Percentiles rank a stretch among this genome's conserved stretches.
Evolutionary conservation across 352 stramenopile genomes (phyloP).

Genomic region (Globisporangium megalacanthum): DNA sequence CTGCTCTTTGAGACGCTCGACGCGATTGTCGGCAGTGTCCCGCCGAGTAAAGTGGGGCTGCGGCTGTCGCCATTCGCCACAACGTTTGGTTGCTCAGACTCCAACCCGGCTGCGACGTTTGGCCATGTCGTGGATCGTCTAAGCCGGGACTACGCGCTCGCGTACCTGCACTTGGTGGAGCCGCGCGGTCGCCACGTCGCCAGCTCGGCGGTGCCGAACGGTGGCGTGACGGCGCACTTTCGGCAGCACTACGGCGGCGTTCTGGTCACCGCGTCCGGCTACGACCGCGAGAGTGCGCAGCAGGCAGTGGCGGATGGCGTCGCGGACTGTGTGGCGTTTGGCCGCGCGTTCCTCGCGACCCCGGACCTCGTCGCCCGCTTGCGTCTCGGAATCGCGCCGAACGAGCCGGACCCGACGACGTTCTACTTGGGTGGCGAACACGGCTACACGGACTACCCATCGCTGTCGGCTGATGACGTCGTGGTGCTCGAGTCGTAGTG

Average conservation of each 20-base stretch:
- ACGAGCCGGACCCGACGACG: slow-evolving; percentile 18
- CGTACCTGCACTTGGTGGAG: slow-evolving; percentile 31
- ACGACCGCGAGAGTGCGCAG: slow-evolving; percentile 15
- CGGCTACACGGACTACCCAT: slow-evolving; percentile 23
- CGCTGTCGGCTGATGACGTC: neutral
- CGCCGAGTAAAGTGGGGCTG: slow-evolving; percentile 1
- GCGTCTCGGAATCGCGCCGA: slow-evolving; percentile 19
- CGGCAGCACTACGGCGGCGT: slow-evolving; percentile 25
- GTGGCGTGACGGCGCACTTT: slow-evolving; percentile 29
- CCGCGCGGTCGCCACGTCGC: slow-evolving; percentile 17
- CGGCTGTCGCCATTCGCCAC: slow-evolving; percentile 13
- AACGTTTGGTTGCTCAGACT: slow-evolving; percentile 19
- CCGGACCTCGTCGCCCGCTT: slow-evolving; percentile 35
- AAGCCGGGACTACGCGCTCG: slow-evolving; percentile 16
- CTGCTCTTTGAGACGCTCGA: slow-evolving; percentile 57
- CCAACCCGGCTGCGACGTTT: slow-evolving; percentile 20
- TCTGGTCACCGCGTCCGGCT: slow-evolving; percentile 27
- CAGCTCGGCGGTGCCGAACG: slow-evolving; percentile 14
- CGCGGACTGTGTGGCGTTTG: slow-evolving; percentile 34
- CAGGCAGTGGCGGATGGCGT: slow-evolving; percentile 14
- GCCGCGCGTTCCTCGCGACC: slow-evolving; percentile 43
- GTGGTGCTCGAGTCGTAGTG: neutral
- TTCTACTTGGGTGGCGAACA: slow-evolving; percentile 23
- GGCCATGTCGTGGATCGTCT: slow-evolving; percentile 10
- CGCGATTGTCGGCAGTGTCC: neutral